Percentiles rank a stretch among this genome's conserved stretches.
Evolutionary conservation across 805 yeast species (phyloP).

Genomic region (Suhomyces sp.): DNA sequence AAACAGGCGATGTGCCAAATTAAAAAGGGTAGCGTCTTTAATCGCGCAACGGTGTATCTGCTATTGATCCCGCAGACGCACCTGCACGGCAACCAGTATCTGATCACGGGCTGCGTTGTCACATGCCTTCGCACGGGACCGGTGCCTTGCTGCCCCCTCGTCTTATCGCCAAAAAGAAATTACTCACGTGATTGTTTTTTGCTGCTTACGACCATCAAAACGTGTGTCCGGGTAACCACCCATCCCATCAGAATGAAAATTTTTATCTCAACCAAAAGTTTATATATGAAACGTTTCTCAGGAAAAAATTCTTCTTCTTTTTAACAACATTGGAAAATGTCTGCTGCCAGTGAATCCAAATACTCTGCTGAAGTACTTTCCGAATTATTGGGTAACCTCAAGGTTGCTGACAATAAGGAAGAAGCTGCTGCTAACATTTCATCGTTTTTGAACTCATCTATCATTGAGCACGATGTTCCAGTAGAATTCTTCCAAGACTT

Average conservation of each 20-base stretch:
- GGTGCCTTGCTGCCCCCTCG: not conserved
- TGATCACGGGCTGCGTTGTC: not conserved
- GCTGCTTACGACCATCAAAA: not conserved
- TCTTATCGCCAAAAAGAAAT: not conserved
- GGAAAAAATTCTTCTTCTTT: constrained; percentile 14
- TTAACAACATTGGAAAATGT: constrained; percentile 37
- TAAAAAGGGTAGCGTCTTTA: not conserved
- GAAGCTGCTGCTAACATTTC: constrained; percentile 88
- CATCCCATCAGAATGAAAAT: constrained; percentile 7
- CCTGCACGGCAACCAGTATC: not conserved
- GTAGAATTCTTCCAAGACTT: constrained; percentile 78
- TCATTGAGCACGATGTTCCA: constrained; percentile 98
- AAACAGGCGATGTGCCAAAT: not conserved
- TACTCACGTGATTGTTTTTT: not conserved
- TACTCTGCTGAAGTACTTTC: constrained; percentile 78
- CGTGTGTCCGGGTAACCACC: constrained; percentile 9
- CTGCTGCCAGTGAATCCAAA: constrained; percentile 58
- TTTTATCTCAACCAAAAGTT: constrained; percentile 4
- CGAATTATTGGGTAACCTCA: constrained; percentile 88
- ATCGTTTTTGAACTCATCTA: constrained; percentile 91
- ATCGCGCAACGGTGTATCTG: not conserved
- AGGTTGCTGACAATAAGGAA: constrained; percentile 87
- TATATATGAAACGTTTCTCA: constrained; percentile 4
- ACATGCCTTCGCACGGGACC: not conserved
- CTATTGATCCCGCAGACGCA: not conserved